phyloP scores from a whole-genome alignment of 2,329 filamentous ascomycete species.

The Whalleya microplaca region DNA sequence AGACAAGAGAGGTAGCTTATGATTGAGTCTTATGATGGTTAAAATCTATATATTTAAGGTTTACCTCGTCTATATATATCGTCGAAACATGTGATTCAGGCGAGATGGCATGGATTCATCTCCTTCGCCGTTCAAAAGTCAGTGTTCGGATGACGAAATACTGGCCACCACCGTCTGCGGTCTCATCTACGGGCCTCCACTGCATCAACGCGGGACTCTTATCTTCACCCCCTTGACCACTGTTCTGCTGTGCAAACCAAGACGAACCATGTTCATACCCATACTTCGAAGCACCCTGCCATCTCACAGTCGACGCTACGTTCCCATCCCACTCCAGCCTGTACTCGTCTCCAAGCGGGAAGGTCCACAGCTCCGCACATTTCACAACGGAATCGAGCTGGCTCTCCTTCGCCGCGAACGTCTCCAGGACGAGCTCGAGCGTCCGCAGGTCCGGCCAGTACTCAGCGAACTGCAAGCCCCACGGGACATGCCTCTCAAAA shows the following conservation, averaged over 20 bases:
- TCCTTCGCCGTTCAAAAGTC: slow-evolving; percentile 7
- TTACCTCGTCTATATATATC: too few relatives aligned
- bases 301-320: slow-evolving; percentile 18
- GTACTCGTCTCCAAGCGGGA: slow-evolving; percentile 26
- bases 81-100: too few relatives aligned
- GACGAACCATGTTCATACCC: slow-evolving; percentile 13
- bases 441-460: slow-evolving; percentile 32
- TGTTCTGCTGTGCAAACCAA: slow-evolving; percentile 8
- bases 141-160: slow-evolving; percentile 26
- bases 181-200: slow-evolving; percentile 15
- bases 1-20: too few relatives aligned
- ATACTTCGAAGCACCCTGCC: slow-evolving; percentile 29
- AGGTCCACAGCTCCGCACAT: slow-evolving; percentile 35
- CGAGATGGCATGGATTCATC: too few relatives aligned
- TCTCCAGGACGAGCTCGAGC: slow-evolving; percentile 33
- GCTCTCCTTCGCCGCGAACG: slow-evolving; percentile 26
- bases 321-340: slow-evolving; percentile 29
- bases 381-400: slow-evolving; percentile 30
- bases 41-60: too few relatives aligned
- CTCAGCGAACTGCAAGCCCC: slow-evolving; percentile 31
- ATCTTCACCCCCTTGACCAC: background rate
- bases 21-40: too few relatives aligned
- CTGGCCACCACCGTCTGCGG: slow-evolving; percentile 9
- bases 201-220: slow-evolving; percentile 2
- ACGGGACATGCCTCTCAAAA: slow-evolving; percentile 29